These are phyloP conservation scores for Asterophora parasitica DNA, from an alignment of 768 basidiomycete species.

Conservation along the genomic window DNA sequence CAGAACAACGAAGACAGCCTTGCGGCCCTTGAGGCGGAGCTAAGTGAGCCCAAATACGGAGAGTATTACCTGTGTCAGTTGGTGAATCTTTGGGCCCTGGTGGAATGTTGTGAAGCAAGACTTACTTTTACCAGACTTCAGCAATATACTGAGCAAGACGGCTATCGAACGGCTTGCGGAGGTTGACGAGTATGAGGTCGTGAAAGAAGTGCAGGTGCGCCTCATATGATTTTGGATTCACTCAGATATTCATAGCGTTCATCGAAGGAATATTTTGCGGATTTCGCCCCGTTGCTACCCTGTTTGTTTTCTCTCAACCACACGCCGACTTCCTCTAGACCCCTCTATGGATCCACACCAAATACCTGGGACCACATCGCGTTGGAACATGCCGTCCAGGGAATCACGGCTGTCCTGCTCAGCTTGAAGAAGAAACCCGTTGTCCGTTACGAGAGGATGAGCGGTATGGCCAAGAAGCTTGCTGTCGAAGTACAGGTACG, in stretches of 20 bases:
- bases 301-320: conserved; percentile 74
- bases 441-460: conserved; percentile 93
- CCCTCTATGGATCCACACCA: conserved; percentile 69
- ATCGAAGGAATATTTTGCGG: conserved; percentile 32
- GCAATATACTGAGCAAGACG: conserved; percentile 85
- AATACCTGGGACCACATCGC: conserved; percentile 72
- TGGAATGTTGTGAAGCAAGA: conserved; percentile 15
- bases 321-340: conserved; percentile 52
- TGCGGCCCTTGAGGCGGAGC: conserved; percentile 75
- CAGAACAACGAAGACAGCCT: conserved; percentile 80
- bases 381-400: conserved; percentile 74
- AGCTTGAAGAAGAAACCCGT: conserved; percentile 96
- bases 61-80: conserved; percentile 99
- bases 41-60: conserved; percentile 89
- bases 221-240: neutral
- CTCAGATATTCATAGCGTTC: conserved; percentile 2
- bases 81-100: conserved; percentile 49
- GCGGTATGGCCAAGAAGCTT: conserved; percentile 85
- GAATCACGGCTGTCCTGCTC: conserved; percentile 79
- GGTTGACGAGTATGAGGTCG: conserved; percentile 94
- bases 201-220: conserved; percentile 90
- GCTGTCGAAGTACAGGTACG: conserved; percentile 80
- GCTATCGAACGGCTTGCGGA: conserved; percentile 91
- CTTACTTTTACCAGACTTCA: conserved; percentile 68
- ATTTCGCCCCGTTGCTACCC: no score